Conservation (phyloP, 1,284 basidiomycete species). For the Rhodotorula mucilaginosa region DNA sequence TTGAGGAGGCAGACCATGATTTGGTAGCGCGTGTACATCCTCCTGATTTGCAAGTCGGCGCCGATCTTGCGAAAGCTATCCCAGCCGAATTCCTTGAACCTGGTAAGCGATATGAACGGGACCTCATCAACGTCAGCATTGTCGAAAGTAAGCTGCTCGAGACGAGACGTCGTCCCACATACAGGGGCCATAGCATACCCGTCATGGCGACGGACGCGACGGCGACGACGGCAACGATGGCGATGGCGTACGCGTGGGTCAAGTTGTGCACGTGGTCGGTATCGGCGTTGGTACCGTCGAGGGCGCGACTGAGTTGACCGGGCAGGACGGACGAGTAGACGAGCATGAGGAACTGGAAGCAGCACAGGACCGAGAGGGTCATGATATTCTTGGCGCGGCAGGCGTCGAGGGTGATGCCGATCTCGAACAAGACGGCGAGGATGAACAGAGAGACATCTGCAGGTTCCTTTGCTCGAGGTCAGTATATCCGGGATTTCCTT, state of each 20-base stretch:
- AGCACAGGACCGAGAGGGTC: conserved; percentile 47
- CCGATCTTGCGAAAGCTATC: conserved; percentile 65
- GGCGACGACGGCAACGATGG: conserved; percentile 31
- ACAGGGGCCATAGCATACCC: conserved; percentile 31
- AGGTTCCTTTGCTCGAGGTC: not conserved
- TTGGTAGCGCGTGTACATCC: conserved; percentile 23
- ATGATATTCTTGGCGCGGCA: conserved; percentile 42
- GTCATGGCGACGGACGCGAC: conserved; percentile 18
- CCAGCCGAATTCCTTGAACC: conserved; percentile 43
- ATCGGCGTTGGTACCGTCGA: conserved; percentile 31
- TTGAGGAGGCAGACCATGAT: conserved; percentile 36
- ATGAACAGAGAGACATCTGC: conserved; percentile 36
- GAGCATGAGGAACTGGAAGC: conserved; percentile 41
- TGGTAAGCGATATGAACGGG: not conserved
- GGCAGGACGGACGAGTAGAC: conserved; percentile 38
- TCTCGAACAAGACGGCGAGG: conserved; percentile 40
- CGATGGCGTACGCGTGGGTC: conserved; percentile 26
- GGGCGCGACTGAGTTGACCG: conserved; percentile 24
- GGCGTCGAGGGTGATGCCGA: conserved; percentile 41
- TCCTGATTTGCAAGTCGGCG: conserved; percentile 25
- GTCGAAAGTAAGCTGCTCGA: too few species aligned
- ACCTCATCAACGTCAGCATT: not conserved
- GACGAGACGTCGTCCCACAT: conserved; percentile 59
- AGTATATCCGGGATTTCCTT: not conserved
- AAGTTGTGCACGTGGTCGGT: conserved; percentile 17